Evolutionary conservation across 2,329 filamentous ascomycete genomes (phyloP), one percentile per base, ranked within the genome.

Genomic region (Botrytis aclada): DNA sequence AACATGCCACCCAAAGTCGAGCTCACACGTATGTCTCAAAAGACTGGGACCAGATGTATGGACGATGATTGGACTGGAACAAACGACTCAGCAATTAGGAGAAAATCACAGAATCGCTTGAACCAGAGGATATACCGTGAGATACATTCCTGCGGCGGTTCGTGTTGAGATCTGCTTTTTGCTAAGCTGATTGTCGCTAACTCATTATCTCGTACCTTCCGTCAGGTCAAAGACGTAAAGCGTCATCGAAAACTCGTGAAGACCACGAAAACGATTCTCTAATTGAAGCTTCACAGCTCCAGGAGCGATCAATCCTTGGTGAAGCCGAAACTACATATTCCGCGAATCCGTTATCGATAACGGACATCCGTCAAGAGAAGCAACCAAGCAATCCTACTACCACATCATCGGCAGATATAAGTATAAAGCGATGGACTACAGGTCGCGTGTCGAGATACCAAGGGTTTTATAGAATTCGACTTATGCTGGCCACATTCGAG

Each of bases 11-110:
- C 25, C n/a, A 32, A 25, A 61, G 54, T 45, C 39, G 39, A 60
- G 32, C 37, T 60, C 51, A 60, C 37, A 29, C n/a, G 29, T 25
- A 45, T 69, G 51, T 43, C 37, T 45, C 37, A 61, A 60, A 20
- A 69, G 39, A 45, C 58, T 71, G 69, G 84, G 83, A 83, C 83
- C 12, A 80, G 74, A 77, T 80, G 75, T 72, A 77, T 65, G 43
- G 80, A 84, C 74, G 84, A 86, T 69, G 81, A 85, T 78, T 86
- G 84, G 84, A 85, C 83, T 54, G 84, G 84, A 5, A 82, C 79
- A 37, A 84, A 76, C 25, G 82, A 85, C 80, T 81, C 82, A 4
- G 82, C 80, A 74, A 80, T 80, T 74, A 82, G 84, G 37, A 81
- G 84, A 74, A 77, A 81, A 72, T 80, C 80, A 74, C 84, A 85